phyloP scores from a whole-genome alignment of 163 green algal species.

The Scenedesmus sp. region DNA sequence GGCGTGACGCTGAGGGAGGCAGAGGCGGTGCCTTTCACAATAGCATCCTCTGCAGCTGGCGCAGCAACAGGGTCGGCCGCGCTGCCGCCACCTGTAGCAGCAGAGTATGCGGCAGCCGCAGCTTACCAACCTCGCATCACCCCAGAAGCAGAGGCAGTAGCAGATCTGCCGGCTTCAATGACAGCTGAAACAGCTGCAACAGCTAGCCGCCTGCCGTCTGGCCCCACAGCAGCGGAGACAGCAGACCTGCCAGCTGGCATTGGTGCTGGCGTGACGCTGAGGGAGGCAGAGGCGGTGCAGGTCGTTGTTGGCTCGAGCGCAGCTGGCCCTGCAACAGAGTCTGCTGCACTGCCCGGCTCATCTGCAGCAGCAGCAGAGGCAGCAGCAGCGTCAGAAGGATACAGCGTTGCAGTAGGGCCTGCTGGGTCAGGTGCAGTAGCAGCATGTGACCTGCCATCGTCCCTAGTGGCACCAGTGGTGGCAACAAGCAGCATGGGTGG shows the following conservation, averaged over 20 bases:
- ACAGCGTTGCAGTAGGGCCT: not conserved
- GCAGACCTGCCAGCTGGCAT: not conserved
- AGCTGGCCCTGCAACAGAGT: not conserved
- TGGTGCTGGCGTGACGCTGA: not conserved
- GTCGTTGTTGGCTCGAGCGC: not conserved
- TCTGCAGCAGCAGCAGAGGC: not conserved
- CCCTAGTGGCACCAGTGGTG: too few species aligned
- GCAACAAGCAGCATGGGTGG: not conserved
- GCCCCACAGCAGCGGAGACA: not conserved
- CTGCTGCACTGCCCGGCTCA: not conserved
- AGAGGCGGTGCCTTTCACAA: not conserved
- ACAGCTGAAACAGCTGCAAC: not conserved
- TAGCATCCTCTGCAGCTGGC: not conserved
- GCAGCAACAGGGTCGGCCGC: not conserved
- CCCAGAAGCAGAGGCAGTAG: too few species aligned
- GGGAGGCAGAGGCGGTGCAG: not conserved
- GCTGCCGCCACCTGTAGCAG: not conserved
- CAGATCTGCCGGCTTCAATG: slow-evolving; percentile 28
- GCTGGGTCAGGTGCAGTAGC: too few species aligned
- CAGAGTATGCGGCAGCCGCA: not conserved
- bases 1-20: not conserved
- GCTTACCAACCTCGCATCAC: not conserved
- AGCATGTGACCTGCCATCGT: too few species aligned
- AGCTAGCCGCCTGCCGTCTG: not conserved
- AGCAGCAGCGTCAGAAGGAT: too few species aligned